Percentiles rank a stretch among this genome's conserved stretches.
Conservation (phyloP, 2,329 filamentous ascomycete species). For the Lecanicillium sp. region DNA sequence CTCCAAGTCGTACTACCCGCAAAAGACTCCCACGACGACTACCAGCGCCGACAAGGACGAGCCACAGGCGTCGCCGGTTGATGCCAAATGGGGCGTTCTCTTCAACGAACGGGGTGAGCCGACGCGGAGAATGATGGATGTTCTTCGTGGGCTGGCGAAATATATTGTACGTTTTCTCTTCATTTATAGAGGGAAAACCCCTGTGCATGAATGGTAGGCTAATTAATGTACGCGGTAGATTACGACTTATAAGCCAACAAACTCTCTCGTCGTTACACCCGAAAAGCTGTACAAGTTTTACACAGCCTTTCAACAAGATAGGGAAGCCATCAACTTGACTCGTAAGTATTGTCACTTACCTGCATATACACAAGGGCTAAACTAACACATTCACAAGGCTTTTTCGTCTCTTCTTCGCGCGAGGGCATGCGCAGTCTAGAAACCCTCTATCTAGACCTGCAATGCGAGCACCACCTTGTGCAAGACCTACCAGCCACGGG, state of each 20-base stretch:
- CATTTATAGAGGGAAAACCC: not conserved
- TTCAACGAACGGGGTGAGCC: constrained; percentile 62
- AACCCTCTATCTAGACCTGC: constrained; percentile 42
- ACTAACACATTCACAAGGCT: not conserved
- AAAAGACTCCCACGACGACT: too few species aligned
- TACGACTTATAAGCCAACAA: constrained; percentile 20
- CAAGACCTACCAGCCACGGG: constrained; percentile 35
- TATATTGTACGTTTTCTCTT: constrained; percentile 53
- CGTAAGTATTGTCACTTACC: constrained; percentile 33
- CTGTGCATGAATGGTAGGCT: not conserved
- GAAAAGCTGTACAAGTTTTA: constrained; percentile 71
- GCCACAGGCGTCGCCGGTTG: constrained; percentile 36
- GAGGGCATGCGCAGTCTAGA: constrained; percentile 1
- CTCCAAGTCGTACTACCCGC: not conserved
- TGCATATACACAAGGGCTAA: not conserved
- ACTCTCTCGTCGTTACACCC: constrained; percentile 60
- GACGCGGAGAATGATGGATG: constrained; percentile 60
- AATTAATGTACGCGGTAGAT: constrained; percentile 17
- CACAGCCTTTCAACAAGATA: constrained; percentile 51
- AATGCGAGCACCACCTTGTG: constrained; percentile 58
- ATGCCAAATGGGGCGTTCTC: constrained; percentile 68
- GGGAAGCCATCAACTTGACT: constrained; percentile 62
- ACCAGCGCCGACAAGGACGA: not conserved
- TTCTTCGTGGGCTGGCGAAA: constrained; percentile 65
- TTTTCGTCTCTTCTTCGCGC: constrained; percentile 1